Evolutionary conservation across 441 rosid genomes (phyloP).

Genomic region (Erodium texanum): DNA sequence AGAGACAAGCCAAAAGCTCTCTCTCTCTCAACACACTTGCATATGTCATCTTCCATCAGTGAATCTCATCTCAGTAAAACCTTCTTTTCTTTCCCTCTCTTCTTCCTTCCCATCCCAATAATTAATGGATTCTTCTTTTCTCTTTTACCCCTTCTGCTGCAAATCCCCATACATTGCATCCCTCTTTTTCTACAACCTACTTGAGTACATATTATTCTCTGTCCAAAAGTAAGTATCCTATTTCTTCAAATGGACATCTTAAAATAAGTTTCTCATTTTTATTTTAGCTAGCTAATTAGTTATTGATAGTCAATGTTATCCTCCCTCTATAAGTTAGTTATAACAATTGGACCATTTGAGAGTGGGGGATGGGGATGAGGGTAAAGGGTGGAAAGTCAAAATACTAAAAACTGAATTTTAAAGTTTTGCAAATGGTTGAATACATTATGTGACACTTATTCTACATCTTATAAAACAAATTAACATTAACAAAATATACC

Average conservation of each 20-base stretch:
- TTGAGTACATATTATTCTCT: slow-evolving; percentile 3
- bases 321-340: neutral
- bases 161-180: slow-evolving; percentile 27
- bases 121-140: slow-evolving; percentile 35
- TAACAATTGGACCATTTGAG: too few relatives aligned
- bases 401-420: too few relatives aligned
- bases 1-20: neutral
- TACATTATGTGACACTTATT: too few relatives aligned
- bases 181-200: slow-evolving; percentile 21
- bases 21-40: neutral
- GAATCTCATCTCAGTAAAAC: slow-evolving; percentile 20
- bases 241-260: neutral
- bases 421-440: neutral
- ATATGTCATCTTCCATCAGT: too few relatives aligned
- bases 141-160: slow-evolving; percentile 25
- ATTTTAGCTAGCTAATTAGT: neutral
- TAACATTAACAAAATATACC: too few relatives aligned
- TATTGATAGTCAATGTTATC: neutral
- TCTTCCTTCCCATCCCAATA: slow-evolving; percentile 28
- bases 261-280: too few relatives aligned
- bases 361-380: too few relatives aligned
- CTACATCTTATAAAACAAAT: too few relatives aligned
- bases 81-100: slow-evolving; percentile 29
- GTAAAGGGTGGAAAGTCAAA: too few relatives aligned
- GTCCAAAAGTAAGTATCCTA: neutral